phyloP scores from a whole-genome alignment of 2,329 filamentous ascomycete genomes.

The Malbranchea zuffiana region DNA sequence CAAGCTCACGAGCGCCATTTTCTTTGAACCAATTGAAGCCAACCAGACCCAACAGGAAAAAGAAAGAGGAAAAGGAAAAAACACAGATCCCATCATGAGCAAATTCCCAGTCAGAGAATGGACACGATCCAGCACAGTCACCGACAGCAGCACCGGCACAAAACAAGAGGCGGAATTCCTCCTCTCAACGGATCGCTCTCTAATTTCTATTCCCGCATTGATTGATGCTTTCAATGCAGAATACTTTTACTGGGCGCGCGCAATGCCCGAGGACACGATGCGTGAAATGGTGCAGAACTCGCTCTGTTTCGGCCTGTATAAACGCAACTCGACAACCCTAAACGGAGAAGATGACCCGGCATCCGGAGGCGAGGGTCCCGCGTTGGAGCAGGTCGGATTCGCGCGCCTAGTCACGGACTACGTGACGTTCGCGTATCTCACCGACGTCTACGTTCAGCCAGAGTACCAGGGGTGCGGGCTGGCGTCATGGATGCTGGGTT shows the following conservation, averaged over 20 bases:
- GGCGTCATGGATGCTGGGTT: constrained; percentile 54
- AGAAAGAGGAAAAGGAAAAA: too few relatives aligned
- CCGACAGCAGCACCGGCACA: not conserved
- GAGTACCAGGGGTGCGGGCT: constrained; percentile 52
- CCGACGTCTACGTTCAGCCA: constrained; percentile 55
- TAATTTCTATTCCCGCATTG: constrained; percentile 45
- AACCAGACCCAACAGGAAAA: too few relatives aligned
- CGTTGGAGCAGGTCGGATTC: constrained; percentile 43
- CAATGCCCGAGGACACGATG: constrained; percentile 40
- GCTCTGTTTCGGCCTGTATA: constrained; percentile 50
- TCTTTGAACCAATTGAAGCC: too few relatives aligned
- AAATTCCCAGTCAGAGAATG: too few relatives aligned
- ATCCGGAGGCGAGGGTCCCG: constrained; percentile 4
- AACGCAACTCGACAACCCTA: constrained; percentile 10
- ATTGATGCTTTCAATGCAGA: constrained; percentile 48
- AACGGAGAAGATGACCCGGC: constrained; percentile 13
- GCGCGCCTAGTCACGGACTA: constrained; percentile 58
- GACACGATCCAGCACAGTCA: constrained; percentile 2
- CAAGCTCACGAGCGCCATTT: too few relatives aligned
- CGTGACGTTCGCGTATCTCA: constrained; percentile 57
- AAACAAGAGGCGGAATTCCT: constrained; percentile 39
- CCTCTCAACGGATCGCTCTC: constrained; percentile 49
- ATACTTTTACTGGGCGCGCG: constrained; percentile 50
- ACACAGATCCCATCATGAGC: too few relatives aligned
- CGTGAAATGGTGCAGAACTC: constrained; percentile 47